Base-by-base conservation (phyloP, 2,329 filamentous ascomycete genomes). In the Trichoderma sp. region DNA sequence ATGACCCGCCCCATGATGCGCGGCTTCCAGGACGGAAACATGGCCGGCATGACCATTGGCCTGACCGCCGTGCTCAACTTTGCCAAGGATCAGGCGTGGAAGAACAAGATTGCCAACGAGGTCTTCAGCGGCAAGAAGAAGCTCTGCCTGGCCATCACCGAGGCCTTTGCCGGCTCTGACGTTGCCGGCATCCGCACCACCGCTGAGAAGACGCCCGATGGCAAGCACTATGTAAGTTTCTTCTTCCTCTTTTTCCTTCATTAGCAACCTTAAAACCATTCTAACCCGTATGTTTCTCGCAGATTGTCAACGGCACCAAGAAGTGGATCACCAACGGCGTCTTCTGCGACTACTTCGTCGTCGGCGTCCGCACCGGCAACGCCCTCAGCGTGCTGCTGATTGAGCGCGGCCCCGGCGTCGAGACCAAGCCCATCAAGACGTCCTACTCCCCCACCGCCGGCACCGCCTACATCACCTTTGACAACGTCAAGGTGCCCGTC, bases 251-350 rank as follows among this genome's bases (percentile, higher is more conserved):
- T 34, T 34, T 15, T n/a, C 4, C 22, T 15, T 35, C 8, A 27
- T 4, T 1, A 15, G n/a, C 10, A 19, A 17, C 13, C 22, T 54
- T n/a, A n/a, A n/a, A n/a, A 19, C 3, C 13, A 22, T 17, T 29
- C 22, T 50, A 13, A 19, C 56, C 17, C 48, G 78, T 19, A 22
- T 39, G n/a, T 39, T 19, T 27, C 4, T 10, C 13, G 13, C n/a
- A 81, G 79, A 83, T 88, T 67, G 84, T 89, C 77, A 90, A 90
- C 75, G 90, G 91, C 58, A 89, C 84, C 66, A 94, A 94, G 85
- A 95, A 94, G 81, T 93, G 91, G 91, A 93, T 93, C 76, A 93
- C 91, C 45, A 93, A 93, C 78, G 92, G 91, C 69, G 88, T 90
- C 74, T 95, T 89, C 79, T 86, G 82, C 70, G 92, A 95, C 78